Evolutionary conservation across 2,329 filamentous ascomycete species (phyloP), one percentile per base, ranked within the genome.

Genomic region (Coleophoma eucalyptorum): DNA sequence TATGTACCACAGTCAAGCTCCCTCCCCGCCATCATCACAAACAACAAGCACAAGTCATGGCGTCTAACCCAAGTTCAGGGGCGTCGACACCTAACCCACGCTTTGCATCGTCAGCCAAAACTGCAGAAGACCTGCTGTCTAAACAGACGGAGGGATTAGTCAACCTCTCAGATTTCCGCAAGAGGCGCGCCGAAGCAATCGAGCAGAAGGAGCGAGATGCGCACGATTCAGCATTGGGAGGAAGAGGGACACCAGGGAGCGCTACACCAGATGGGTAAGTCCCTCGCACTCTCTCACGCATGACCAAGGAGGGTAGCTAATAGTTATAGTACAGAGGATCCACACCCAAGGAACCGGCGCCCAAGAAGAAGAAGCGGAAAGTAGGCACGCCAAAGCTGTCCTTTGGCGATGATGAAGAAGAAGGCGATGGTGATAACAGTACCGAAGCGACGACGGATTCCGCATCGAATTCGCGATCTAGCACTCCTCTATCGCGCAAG

Each of bases 141-240:
- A 65, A 58, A 7, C 65, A 67, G 45, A 67, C 65, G 0, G 91
- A 97, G 58, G 94, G 94, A 38, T 84, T 99, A 3, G 93, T 97
- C 48, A 83, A 89, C 51, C 84, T 97, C 41, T 90, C 89, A 58
- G 94, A 97, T 67, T 97, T 96, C 69, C 90, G 93, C 69, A 97
- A 99, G 73, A 86, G 94, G 53, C 90, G 93, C 69, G 92, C 91
- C 60, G 90, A 97, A 70, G 90, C 92, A n/a, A 76, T 96, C 44
- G 93, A 97, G 68, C 86, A 90, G 65, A 93, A 94, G 65, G 90
- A 94, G 65, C 83, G 88, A 62, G 90, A 94, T 63, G 86, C 83
- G 12, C 83, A 85, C 63, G 87, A 89, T 58, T 26, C 26, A 8
- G 78, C 76, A 38, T 74, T 80, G 21, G 65, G 79, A 11, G 70